phyloP scores from a whole-genome alignment of 163 green algal genomes.

The Prototheca stagnorum region DNA sequence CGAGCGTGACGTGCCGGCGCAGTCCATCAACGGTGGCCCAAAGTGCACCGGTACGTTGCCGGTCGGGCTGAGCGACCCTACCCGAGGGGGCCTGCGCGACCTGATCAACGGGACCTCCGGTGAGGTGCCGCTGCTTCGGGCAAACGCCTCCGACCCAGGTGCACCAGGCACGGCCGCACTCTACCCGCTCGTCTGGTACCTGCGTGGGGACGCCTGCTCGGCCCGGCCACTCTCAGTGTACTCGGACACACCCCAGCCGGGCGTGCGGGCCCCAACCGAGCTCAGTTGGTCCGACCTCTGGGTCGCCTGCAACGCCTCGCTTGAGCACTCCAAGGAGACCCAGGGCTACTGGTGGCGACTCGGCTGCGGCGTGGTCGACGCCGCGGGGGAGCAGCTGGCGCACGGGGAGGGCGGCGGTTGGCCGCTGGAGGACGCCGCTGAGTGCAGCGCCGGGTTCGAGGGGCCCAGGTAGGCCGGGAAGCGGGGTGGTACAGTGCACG shows the following conservation, averaged over 20 bases:
- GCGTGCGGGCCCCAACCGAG: too few relatives aligned
- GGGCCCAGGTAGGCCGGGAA: too few relatives aligned
- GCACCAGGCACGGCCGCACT: conserved; percentile 6
- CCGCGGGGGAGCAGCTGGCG: conserved; percentile 4
- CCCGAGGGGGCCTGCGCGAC: conserved; percentile 21
- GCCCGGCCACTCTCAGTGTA: conserved; percentile 15
- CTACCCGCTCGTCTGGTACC: conserved; percentile 32
- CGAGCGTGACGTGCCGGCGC: conserved; percentile 24
- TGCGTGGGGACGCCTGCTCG: conserved; percentile 30
- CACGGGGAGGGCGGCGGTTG: conserved; percentile 5
- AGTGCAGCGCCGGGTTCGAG: not conserved
- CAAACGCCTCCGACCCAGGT: conserved; percentile 13
- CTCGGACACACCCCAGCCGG: too few relatives aligned
- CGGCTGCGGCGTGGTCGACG: conserved; percentile 17
- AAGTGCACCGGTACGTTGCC: conserved; percentile 18
- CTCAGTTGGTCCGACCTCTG: conserved; percentile 8
- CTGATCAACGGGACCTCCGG: conserved; percentile 16
- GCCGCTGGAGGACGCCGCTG: not conserved
- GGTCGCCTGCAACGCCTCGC: conserved; percentile 22
- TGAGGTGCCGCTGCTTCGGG: conserved; percentile 12
- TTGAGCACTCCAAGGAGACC: conserved; percentile 1
- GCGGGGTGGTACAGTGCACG: too few relatives aligned
- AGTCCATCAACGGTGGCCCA: conserved; percentile 25
- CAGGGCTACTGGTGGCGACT: conserved; percentile 20
- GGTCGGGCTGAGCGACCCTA: conserved; percentile 20